Evolutionary conservation across 2,329 filamentous ascomycete genomes (phyloP).

Genomic region (Pyricularia sp.): DNA sequence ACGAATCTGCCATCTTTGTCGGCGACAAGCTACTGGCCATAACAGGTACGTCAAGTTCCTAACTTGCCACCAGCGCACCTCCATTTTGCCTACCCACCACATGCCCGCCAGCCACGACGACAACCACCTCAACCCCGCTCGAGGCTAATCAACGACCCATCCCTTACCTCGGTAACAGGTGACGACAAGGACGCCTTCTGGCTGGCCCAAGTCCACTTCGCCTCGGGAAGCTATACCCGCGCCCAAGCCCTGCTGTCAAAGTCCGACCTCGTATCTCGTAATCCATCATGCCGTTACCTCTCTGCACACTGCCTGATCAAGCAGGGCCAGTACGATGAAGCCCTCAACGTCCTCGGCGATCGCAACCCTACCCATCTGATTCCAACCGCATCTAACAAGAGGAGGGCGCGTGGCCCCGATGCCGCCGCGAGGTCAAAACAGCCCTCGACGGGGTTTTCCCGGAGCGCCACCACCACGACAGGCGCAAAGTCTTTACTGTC

Average conservation of each 20-base stretch:
- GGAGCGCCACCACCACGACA: constrained; percentile 20
- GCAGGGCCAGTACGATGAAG: constrained; percentile 83
- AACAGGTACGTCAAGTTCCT: constrained; percentile 55
- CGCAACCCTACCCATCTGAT: constrained; percentile 90
- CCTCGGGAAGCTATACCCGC: constrained; percentile 87
- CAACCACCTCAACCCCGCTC: neutral
- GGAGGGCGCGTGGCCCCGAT: constrained; percentile 57
- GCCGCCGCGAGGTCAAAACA: constrained; percentile 7
- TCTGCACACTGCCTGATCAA: constrained; percentile 92
- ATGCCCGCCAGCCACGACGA: neutral
- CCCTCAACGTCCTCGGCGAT: constrained; percentile 76
- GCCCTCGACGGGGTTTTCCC: neutral
- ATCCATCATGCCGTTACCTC: constrained; percentile 82
- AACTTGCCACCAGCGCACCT: neutral
- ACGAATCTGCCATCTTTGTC: constrained; percentile 93
- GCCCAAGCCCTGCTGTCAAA: constrained; percentile 79
- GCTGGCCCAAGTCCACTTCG: constrained; percentile 97
- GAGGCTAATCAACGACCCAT: neutral
- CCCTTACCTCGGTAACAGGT: constrained; percentile 39
- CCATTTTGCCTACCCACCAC: constrained; percentile 5
- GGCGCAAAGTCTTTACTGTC: constrained; percentile 16
- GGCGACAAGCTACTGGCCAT: constrained; percentile 93
- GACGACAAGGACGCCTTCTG: constrained; percentile 93
- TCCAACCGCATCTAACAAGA: constrained; percentile 49
- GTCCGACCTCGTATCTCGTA: constrained; percentile 72